Percentiles rank a stretch among this genome's conserved stretches.
These are phyloP conservation scores for Neurospora sp. DNA, from an alignment of 495 filamentous ascomycete genomes.

Conservation along the genomic window DNA sequence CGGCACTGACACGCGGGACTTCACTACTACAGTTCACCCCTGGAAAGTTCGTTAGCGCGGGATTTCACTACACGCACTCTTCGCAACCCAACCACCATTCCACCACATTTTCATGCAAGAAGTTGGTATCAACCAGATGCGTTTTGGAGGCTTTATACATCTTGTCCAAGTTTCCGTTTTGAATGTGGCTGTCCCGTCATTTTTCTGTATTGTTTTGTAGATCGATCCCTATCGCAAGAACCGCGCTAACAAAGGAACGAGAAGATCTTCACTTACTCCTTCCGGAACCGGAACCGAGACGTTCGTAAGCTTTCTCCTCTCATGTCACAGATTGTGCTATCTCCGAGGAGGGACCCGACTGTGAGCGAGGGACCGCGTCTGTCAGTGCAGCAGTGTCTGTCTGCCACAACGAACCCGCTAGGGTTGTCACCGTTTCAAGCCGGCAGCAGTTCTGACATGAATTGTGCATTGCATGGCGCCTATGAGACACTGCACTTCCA, in stretches of 20 bases:
- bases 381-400: neutral
- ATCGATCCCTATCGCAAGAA: no score
- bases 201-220: no score
- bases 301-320: neutral
- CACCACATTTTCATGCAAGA: no score
- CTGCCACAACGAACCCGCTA: neutral
- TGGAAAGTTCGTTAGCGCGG: neutral
- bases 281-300: neutral
- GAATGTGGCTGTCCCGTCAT: no score
- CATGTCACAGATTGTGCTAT: neutral
- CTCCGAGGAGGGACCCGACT: neutral
- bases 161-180: no score
- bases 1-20: no score
- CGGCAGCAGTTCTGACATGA: neutral
- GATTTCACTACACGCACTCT: neutral
- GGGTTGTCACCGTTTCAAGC: neutral
- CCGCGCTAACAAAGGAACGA: neutral
- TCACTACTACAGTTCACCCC: no score
- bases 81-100: no score
- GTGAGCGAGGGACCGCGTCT: neutral
- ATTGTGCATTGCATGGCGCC: neutral
- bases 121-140: no score
- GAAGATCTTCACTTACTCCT: neutral
- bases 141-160: no score
- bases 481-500: neutral